phyloP scores from a whole-genome alignment of 352 stramenopile species.

The Pilasporangium apinafurcum region DNA sequence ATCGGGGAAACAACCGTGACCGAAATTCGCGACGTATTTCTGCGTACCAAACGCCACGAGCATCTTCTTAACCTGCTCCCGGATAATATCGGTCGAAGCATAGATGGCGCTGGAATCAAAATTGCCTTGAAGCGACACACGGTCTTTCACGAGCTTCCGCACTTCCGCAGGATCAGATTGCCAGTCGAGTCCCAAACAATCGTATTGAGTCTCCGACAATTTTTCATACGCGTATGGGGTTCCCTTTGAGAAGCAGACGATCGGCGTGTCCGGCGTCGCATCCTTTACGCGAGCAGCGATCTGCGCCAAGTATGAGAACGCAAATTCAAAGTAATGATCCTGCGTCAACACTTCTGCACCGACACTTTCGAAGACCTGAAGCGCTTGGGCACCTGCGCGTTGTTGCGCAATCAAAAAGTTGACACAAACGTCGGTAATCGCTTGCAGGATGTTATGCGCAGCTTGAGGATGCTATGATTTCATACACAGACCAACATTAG shows the following conservation, averaged over 20 bases:
- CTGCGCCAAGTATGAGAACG: constrained; percentile 88
- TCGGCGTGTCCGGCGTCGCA: constrained; percentile 47
- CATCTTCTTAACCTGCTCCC: constrained; percentile 89
- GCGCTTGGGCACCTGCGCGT: constrained; percentile 90
- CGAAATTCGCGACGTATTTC: constrained; percentile 96
- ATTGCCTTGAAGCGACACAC: constrained; percentile 89
- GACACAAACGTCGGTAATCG: constrained; percentile 93
- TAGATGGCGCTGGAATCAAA: constrained; percentile 90
- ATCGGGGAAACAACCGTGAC: constrained; percentile 95
- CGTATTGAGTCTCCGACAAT: constrained; percentile 83
- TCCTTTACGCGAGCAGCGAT: constrained; percentile 79
- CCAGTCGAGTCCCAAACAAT: constrained; percentile 93
- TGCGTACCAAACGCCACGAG: constrained; percentile 92
- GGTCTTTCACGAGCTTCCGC: constrained; percentile 68
- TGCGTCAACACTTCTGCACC: constrained; percentile 93
- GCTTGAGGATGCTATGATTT: constrained; percentile 90
- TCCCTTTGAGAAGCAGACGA: constrained; percentile 85
- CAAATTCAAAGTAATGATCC: constrained; percentile 93
- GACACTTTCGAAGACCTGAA: constrained; percentile 98
- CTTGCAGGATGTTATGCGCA: constrained; percentile 89
- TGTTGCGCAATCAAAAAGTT: constrained; percentile 95
- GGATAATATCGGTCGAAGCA: constrained; percentile 79
- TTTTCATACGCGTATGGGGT: constrained; percentile 75
- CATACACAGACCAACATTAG: too few species aligned
- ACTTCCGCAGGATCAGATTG: constrained; percentile 90